These are phyloP conservation scores for Trichocladium uniseriatum DNA, from an alignment of 495 filamentous ascomycete species.

Conservation along the genomic window DNA sequence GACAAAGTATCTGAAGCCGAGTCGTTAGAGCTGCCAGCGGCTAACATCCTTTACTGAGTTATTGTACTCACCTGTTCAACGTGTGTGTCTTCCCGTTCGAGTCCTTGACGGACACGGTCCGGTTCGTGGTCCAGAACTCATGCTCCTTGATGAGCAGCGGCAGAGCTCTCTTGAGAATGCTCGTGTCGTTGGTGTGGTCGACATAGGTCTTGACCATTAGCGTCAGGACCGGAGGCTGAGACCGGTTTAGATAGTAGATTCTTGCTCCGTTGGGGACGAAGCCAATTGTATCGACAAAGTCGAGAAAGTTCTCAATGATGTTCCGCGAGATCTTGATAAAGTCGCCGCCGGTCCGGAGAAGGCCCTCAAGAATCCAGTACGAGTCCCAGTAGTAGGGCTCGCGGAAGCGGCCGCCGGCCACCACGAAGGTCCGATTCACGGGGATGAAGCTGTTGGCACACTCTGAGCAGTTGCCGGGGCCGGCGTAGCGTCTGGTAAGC, in stretches of 20 bases:
- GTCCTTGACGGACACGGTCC: conserved; percentile 28
- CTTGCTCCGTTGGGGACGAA: conserved; percentile 44
- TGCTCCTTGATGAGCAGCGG: conserved; percentile 42
- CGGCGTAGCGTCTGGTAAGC: conserved; percentile 37
- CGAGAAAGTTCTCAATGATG: conserved; percentile 45
- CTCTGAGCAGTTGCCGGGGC: conserved; percentile 31
- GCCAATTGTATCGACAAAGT: conserved; percentile 41
- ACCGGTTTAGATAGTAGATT: conserved; percentile 41
- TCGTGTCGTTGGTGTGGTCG: conserved; percentile 42
- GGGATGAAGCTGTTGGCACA: conserved; percentile 44
- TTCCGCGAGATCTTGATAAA: conserved; percentile 40
- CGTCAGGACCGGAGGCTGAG: conserved; percentile 41
- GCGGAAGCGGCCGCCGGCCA: conserved; percentile 43
- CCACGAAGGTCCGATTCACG: conserved; percentile 43
- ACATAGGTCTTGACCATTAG: conserved; percentile 42
- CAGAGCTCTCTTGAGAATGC: conserved; percentile 36
- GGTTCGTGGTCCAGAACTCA: conserved; percentile 38
- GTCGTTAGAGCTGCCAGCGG: not conserved
- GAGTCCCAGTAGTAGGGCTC: conserved; percentile 48
- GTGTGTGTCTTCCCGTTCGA: conserved; percentile 28
- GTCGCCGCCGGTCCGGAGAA: conserved; percentile 40
- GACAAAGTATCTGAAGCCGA: conserved; percentile 31
- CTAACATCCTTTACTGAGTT: not conserved
- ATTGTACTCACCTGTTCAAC: conserved; percentile 30
- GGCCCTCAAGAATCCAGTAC: conserved; percentile 44